Percentiles rank a stretch among this genome's conserved stretches.
These are phyloP conservation scores for Apiospora kogelbergensis DNA, from an alignment of 2,329 filamentous ascomycete species.

Conservation along the genomic window DNA sequence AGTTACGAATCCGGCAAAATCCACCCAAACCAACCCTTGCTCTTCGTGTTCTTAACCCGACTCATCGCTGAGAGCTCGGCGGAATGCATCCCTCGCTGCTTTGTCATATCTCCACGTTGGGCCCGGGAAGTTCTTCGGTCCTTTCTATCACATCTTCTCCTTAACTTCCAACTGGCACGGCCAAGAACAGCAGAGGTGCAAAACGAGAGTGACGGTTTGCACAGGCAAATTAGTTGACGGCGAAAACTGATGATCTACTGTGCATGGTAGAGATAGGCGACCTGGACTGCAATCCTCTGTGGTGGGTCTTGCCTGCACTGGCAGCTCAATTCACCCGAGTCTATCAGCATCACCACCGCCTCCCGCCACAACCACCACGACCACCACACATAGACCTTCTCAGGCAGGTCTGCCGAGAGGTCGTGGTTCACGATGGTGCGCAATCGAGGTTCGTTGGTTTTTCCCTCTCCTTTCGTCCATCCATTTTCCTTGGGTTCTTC, in stretches of 20 bases:
- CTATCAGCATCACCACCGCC: not conserved
- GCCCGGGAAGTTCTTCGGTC: not conserved
- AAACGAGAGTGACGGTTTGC: not conserved
- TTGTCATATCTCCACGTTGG: not conserved
- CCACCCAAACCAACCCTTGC: constrained; percentile 6
- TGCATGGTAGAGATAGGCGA: constrained; percentile 7
- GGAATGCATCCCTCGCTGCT: not conserved
- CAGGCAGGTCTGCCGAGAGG: not conserved
- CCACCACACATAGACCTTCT: not conserved
- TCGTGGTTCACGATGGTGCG: constrained; percentile 45
- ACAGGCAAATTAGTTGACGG: not conserved
- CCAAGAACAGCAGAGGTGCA: not conserved
- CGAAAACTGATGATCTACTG: constrained; percentile 3
- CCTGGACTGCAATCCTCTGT: not conserved
- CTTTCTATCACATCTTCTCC: not conserved
- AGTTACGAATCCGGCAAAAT: constrained; percentile 2
- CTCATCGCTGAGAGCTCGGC: not conserved
- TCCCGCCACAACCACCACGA: not conserved
- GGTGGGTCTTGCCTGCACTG: not conserved
- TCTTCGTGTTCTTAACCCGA: not conserved
- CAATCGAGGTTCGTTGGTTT: constrained; percentile 51
- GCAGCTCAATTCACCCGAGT: not conserved
- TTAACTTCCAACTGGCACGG: not conserved
- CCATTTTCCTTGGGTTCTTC: constrained; percentile 19
- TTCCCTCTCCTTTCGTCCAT: constrained; percentile 20